Evolutionary conservation across 2,329 filamentous ascomycete genomes (phyloP).

Genomic region (Aspergillus brunneoviolaceus): DNA sequence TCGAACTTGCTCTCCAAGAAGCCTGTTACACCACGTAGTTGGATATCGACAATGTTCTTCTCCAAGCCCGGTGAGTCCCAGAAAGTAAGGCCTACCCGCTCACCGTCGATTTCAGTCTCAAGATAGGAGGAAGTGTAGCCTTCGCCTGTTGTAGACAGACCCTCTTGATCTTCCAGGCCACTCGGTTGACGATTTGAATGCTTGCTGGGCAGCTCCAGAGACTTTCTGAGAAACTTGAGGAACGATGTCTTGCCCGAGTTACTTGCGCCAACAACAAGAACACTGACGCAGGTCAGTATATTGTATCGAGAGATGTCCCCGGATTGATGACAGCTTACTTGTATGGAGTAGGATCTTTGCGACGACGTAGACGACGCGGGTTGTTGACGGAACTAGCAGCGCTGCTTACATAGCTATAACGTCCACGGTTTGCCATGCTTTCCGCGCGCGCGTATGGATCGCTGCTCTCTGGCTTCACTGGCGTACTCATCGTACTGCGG

Average conservation of each 20-base stretch:
- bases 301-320: neutral
- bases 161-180: constrained; percentile 53
- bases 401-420: constrained; percentile 94
- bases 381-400: constrained; percentile 89
- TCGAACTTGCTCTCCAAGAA: constrained; percentile 99
- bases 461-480: constrained; percentile 42
- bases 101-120: constrained; percentile 90
- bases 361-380: constrained; percentile 83
- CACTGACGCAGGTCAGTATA: constrained; percentile 52
- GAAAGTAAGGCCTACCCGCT: constrained; percentile 86
- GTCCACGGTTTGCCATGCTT: constrained; percentile 95
- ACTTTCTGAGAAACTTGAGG: constrained; percentile 88
- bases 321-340: constrained; percentile 66
- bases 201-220: constrained; percentile 79
- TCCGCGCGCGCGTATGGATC: constrained; percentile 82
- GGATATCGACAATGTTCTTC: constrained; percentile 91
- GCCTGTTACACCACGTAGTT: constrained; percentile 83
- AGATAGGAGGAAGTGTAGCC: constrained; percentile 86
- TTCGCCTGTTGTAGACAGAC: constrained; percentile 55
- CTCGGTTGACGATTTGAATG: constrained; percentile 59
- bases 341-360: constrained; percentile 97
- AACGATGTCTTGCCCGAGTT: constrained; percentile 94
- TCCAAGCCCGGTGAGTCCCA: constrained; percentile 97
- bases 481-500: constrained; percentile 26
- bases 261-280: constrained; percentile 84